These are phyloP conservation scores for Microsporum canis DNA, from an alignment of 2,329 filamentous ascomycete genomes.

Conservation along the genomic window DNA sequence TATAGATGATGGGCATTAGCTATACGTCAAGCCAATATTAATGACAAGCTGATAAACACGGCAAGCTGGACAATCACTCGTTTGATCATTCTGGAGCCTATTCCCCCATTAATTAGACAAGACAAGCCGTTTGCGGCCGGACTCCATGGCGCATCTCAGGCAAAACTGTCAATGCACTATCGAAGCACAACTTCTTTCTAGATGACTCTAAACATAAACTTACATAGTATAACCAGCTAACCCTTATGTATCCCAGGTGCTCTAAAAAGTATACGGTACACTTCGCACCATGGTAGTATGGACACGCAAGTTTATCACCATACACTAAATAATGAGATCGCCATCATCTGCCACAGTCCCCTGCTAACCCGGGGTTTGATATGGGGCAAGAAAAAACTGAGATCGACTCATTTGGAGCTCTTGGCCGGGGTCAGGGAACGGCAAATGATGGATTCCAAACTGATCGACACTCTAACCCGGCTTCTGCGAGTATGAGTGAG, in stretches of 20 bases:
- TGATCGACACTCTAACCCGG: neutral
- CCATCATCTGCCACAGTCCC: neutral
- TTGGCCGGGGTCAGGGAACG: neutral
- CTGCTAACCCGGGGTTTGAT: neutral
- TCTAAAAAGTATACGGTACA: too few relatives aligned
- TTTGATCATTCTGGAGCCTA: neutral
- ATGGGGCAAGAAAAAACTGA: neutral
- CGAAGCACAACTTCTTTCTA: too few relatives aligned
- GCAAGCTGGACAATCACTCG: neutral
- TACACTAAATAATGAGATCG: neutral
- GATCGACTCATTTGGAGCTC: neutral
- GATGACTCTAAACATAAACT: too few relatives aligned
- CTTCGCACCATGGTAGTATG: too few relatives aligned
- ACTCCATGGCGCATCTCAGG: too few relatives aligned
- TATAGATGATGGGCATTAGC: neutral
- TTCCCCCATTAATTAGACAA: neutral
- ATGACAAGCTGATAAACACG: neutral
- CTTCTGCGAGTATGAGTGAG: neutral
- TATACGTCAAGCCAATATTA: neutral
- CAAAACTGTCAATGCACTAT: too few relatives aligned
- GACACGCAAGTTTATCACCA: too few relatives aligned
- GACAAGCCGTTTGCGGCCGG: neutral
- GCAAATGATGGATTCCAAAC: neutral
- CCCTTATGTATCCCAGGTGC: too few relatives aligned
- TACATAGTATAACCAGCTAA: too few relatives aligned